Conservation (phyloP, 352 stramenopile species). For the Phytopythium sindhum region DNA sequence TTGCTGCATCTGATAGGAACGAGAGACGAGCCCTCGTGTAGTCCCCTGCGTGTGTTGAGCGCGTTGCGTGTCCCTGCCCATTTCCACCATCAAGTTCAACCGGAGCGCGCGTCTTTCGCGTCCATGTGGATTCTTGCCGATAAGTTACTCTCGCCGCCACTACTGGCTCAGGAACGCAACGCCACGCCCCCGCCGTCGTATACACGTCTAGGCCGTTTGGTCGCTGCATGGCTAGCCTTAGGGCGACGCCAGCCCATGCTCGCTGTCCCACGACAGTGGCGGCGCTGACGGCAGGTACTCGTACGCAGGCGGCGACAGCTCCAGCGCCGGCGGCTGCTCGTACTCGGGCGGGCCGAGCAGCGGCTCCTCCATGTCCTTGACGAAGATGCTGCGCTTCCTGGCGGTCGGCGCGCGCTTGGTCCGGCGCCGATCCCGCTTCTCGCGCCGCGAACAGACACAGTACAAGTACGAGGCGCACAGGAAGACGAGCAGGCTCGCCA, state of each 20-base stretch:
- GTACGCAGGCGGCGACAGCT: constrained; percentile 40
- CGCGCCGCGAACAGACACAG: constrained; percentile 44
- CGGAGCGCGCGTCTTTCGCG: neutral
- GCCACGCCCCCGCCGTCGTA: no score
- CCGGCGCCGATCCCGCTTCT: constrained; percentile 5
- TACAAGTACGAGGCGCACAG: constrained; percentile 48
- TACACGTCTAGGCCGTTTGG: neutral
- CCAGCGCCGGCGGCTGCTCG: constrained; percentile 27
- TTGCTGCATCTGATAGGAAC: neutral
- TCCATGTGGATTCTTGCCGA: constrained; percentile 1
- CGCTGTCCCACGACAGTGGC: constrained; percentile 22
- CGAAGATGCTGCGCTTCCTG: constrained; percentile 17
- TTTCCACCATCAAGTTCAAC: neutral
- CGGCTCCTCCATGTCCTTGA: constrained; percentile 68
- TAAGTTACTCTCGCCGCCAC: neutral
- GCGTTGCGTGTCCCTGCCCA: constrained; percentile 1
- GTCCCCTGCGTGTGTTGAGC: neutral
- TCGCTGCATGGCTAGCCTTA: neutral
- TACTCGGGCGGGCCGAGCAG: constrained; percentile 44
- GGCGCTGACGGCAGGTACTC: constrained; percentile 66
- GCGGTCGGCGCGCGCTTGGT: constrained; percentile 9
- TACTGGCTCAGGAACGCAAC: neutral
- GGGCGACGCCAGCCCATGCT: neutral
- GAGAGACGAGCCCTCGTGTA: neutral
- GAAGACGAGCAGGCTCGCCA: constrained; percentile 41